A percentile compares a stretch with the other conserved stretches of the same genome.
Conservation (phyloP, 192 early-diverging fungal species). For the Endogone sp. region DNA sequence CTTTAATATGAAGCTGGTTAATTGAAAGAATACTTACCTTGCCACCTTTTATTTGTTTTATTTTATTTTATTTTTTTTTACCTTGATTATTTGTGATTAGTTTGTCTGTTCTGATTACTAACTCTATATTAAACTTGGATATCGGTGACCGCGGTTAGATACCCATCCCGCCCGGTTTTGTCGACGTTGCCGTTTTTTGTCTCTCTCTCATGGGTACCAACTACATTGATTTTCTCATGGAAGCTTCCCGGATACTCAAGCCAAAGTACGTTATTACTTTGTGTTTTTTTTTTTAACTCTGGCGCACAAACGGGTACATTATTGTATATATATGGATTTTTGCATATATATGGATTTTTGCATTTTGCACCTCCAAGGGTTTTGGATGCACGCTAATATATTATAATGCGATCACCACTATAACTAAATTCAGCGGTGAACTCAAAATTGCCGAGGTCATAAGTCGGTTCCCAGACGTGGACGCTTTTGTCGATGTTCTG, state of each 20-base stretch:
- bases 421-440: constrained; percentile 58
- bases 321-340: background rate
- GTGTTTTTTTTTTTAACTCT: background rate
- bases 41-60: background rate
- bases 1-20: background rate
- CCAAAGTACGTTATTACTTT: constrained; percentile 43
- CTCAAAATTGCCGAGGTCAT: constrained; percentile 94
- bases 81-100: background rate
- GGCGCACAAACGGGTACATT: too few relatives aligned
- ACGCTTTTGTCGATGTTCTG: constrained; percentile 71
- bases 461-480: constrained; percentile 79
- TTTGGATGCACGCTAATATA: background rate
- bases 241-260: constrained; percentile 86
- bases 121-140: background rate
- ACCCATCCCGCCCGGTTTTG: constrained; percentile 59
- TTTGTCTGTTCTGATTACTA: background rate
- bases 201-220: constrained; percentile 97
- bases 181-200: constrained; percentile 88
- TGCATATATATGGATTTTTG: background rate
- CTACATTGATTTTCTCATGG: constrained; percentile 84
- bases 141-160: constrained; percentile 25
- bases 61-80: background rate
- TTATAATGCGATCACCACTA: too few relatives aligned
- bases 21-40: background rate
- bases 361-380: too few relatives aligned